Conservation (phyloP, 2,329 filamentous ascomycete genomes). For the Trichophyton schoenleinii region DNA sequence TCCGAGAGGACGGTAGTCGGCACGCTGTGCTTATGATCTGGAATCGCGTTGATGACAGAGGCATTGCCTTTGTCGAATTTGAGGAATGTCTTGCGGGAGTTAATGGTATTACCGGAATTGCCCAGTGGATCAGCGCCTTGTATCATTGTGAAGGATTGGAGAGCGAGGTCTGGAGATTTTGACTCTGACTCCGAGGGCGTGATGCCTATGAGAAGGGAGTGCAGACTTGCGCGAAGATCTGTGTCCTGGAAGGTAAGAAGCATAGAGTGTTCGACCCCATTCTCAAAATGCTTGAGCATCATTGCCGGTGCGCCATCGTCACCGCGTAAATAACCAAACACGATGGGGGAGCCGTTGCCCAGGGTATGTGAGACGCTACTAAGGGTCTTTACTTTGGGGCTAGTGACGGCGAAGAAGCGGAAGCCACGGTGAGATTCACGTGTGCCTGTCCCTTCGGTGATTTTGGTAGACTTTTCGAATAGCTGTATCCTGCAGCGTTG, state of each 20-base stretch:
- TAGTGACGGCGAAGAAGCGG: constrained; percentile 65
- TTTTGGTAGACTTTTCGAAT: constrained; percentile 58
- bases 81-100: constrained; percentile 22
- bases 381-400: constrained; percentile 61
- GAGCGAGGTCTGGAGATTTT: constrained; percentile 55
- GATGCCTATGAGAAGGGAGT: constrained; percentile 61
- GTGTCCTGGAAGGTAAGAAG: constrained; percentile 63
- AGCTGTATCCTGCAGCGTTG: constrained; percentile 59
- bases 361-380: constrained; percentile 63
- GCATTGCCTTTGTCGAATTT: constrained; percentile 27
- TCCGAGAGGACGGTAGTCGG: constrained; percentile 63
- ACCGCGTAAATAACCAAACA: constrained; percentile 63
- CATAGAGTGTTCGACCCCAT: constrained; percentile 55
- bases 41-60: constrained; percentile 58
- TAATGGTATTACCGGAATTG: constrained; percentile 13
- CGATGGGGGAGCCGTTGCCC: constrained; percentile 52
- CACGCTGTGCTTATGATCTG: constrained; percentile 27
- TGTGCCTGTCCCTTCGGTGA: constrained; percentile 59
- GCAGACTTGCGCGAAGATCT: constrained; percentile 57
- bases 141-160: constrained; percentile 53
- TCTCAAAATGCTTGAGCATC: constrained; percentile 57
- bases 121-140: constrained; percentile 26
- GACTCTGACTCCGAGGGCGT: constrained; percentile 55
- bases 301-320: constrained; percentile 59
- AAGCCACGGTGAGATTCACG: constrained; percentile 67